Conservation (phyloP, 768 basidiomycete species). For the Rhizopogon vulgaris region DNA sequence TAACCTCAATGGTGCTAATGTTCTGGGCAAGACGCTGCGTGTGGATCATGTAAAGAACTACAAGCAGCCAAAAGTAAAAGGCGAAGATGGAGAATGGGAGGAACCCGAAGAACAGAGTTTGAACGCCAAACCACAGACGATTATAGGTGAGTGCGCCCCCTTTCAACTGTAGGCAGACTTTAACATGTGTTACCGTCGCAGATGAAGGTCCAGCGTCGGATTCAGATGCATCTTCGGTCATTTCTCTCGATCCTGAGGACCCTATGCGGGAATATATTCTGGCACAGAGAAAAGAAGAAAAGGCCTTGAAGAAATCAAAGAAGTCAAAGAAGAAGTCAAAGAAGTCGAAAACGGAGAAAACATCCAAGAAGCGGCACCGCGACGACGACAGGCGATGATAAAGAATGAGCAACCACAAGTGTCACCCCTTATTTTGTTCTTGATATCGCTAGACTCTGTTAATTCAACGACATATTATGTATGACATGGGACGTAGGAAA, state of each 20-base stretch:
- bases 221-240: slow-evolving; percentile 56
- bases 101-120: slow-evolving; percentile 82
- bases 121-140: slow-evolving; percentile 76
- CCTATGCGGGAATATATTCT: slow-evolving; percentile 95
- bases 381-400: not conserved
- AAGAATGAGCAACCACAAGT: not conserved
- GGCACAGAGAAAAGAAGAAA: slow-evolving; percentile 66
- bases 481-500: not conserved
- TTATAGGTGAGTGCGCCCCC: slow-evolving; percentile 43
- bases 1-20: slow-evolving; percentile 93
- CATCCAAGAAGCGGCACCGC: slow-evolving; percentile 63
- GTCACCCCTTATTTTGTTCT: not conserved
- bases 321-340: slow-evolving; percentile 51
- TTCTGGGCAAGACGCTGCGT: slow-evolving; percentile 79
- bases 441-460: not conserved
- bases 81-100: slow-evolving; percentile 77
- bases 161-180: not conserved
- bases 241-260: slow-evolving; percentile 89
- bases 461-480: not conserved
- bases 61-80: slow-evolving; percentile 76
- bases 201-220: slow-evolving; percentile 55
- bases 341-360: slow-evolving; percentile 63
- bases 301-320: slow-evolving; percentile 57
- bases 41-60: slow-evolving; percentile 94
- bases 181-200: slow-evolving; percentile 16